Base-by-base conservation (phyloP, 768 basidiomycete genomes). In the Suillus plorans region DNA sequence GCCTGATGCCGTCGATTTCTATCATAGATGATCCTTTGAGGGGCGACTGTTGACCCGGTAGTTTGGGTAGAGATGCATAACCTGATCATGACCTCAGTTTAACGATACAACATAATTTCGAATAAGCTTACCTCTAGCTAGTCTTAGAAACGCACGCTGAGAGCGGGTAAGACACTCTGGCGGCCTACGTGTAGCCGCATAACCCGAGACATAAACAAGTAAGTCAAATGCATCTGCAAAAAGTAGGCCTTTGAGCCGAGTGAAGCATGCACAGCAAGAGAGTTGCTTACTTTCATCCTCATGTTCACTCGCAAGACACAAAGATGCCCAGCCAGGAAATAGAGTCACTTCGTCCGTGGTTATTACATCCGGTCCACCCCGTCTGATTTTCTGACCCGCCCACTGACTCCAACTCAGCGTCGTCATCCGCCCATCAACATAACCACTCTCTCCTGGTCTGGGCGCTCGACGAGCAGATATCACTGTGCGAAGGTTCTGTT, bases 311-410 rank as follows among this genome's bases (percentile, higher is more conserved):
- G 64, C 69, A 18, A 85, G 86, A 36, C 84, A 76, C 60, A 85
- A 80, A 7, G 84, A 82, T 3, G 92, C 93, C 91, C 92, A 95
- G 2, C 93, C 91, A 5, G 93, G 93, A 76, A 94, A 94, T 28
- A 93, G 71, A 20, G 81, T 79, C 4, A 90, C 70, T 47, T 80
- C 79, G 68, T 90, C 88, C 20, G 72, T 50, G 37, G 67, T 75
- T n/a, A 69, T 62, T 42, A 66, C 55, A 39, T 71, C 68, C 18
- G 61, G 5, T 56, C 73, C 68, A 60, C 71, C 71, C 14, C 74
- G 74, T 58, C 72, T 78, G 0, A 86, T 79, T 72, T 83, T 89
- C 76, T 87, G 81, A 4, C 84, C 82, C 5, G 88, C 86, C 88
- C 89, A 91, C 31, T 84, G 81, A 60, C 82, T 75, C 87, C 86